A percentile compares a stretch with the other conserved stretches of the same genome.
These are phyloP conservation scores for Phoma herbarum DNA, from an alignment of 2,329 filamentous ascomycete species.

Conservation along the genomic window DNA sequence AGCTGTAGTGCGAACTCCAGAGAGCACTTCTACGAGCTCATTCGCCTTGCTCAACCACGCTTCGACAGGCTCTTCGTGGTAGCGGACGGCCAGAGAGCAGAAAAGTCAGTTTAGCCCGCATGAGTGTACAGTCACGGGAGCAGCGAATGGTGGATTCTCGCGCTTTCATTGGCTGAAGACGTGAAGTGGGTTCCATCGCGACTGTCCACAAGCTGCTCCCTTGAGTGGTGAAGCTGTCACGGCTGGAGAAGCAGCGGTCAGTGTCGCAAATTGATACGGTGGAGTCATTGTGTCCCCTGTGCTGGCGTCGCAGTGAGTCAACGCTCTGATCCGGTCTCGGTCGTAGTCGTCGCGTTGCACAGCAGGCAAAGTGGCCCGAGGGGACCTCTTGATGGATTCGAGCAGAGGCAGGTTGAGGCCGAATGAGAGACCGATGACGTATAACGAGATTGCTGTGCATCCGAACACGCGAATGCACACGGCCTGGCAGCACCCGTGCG, in stretches of 20 bases:
- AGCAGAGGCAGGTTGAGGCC: conserved; percentile 16
- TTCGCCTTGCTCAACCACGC: conserved; percentile 37
- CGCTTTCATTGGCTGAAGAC: conserved; percentile 39
- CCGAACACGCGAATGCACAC: conserved; percentile 19
- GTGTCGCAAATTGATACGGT: conserved; percentile 12
- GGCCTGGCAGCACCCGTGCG: conserved; percentile 32
- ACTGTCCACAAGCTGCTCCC: conserved; percentile 25
- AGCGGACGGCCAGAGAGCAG: conserved; percentile 34
- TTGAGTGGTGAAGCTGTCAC: conserved; percentile 27
- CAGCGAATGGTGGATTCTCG: conserved; percentile 36
- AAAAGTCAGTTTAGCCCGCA: conserved; percentile 38
- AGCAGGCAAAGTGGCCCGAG: conserved; percentile 14
- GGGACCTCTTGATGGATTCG: conserved; percentile 23
- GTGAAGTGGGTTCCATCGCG: conserved; percentile 38
- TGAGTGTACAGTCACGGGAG: conserved; percentile 47
- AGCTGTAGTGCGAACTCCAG: conserved; percentile 31
- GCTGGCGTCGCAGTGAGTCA: conserved; percentile 34
- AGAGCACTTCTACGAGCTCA: conserved; percentile 40
- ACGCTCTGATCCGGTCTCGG: conserved; percentile 22
- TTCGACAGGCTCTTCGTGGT: conserved; percentile 34
- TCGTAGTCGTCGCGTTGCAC: conserved; percentile 18
- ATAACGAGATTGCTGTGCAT: conserved; percentile 11
- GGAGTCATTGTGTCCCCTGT: conserved; percentile 21
- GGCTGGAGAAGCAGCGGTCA: conserved; percentile 44
- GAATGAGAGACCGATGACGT: conserved; percentile 23